These are phyloP conservation scores for Limnanthes douglasii DNA, from an alignment of 345 rosid species.

Conservation along the genomic window DNA sequence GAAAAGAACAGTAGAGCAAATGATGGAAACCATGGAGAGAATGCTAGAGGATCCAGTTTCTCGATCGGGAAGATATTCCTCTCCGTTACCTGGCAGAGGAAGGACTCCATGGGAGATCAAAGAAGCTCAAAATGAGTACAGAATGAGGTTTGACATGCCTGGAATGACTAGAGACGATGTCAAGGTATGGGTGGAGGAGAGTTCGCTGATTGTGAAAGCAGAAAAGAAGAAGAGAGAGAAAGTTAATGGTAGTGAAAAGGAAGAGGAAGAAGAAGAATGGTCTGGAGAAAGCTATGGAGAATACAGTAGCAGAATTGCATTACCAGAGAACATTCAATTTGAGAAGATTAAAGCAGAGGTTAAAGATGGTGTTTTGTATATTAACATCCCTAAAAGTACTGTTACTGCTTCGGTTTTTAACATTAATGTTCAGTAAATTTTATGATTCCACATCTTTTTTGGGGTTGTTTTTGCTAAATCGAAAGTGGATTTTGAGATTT, in stretches of 20 bases:
- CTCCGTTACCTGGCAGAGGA: conserved; percentile 21
- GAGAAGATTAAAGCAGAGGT: conserved; percentile 57
- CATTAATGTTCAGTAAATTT: conserved; percentile 14
- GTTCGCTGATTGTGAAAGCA: conserved; percentile 36
- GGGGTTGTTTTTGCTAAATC: no score
- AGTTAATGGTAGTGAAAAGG: conserved; percentile 6
- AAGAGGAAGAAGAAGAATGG: conserved; percentile 33
- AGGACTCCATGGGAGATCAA: conserved; percentile 58
- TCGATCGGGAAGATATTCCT: conserved; percentile 19
- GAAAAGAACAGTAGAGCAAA: conserved; percentile 43
- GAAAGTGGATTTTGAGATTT: no score
- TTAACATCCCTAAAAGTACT: conserved; percentile 31
- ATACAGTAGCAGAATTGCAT: conserved; percentile 35
- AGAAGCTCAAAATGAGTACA: conserved; percentile 33
- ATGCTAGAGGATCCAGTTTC: conserved; percentile 31
- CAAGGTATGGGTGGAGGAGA: conserved; percentile 52
- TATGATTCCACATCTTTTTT: no score
- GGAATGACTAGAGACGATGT: conserved; percentile 60
- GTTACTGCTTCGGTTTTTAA: conserved; percentile 12
- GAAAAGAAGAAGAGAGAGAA: conserved; percentile 16
- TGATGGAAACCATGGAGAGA: conserved; percentile 63
- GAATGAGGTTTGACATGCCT: conserved; percentile 61
- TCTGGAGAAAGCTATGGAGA: conserved; percentile 39
- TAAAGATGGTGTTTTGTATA: conserved; percentile 44
- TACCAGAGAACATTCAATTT: conserved; percentile 45